Base-by-base conservation (phyloP, 352 stramenopile species). In the Phytophthora fragariaefolia region DNA sequence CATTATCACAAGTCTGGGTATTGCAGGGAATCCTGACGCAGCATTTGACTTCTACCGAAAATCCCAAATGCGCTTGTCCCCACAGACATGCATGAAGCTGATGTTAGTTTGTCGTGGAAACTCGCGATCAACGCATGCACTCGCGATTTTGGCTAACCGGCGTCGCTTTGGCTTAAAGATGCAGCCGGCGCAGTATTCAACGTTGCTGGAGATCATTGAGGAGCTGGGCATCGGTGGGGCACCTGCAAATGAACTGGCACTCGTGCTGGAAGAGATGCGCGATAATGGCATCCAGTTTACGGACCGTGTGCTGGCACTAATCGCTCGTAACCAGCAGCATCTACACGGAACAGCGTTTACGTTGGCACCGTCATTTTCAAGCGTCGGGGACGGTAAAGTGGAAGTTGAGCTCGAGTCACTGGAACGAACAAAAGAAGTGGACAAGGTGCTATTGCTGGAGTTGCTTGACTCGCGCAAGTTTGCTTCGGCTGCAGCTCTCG, bases 21-120 rank as follows among this genome's bases (percentile, higher is more conserved):
- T 73, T 27, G 65, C 82, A 9, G 56, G 63, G 6, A 56, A 69
- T 6, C 61, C 78, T 0, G 71, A 87, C 28, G 58, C 68, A 4
- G 79, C 82, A n/a, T 90, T 90, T 50, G 72, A 83, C n/a, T 89
- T 90, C 57, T 90, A 89, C 42, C 57, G 68, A 18, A 68, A 76
- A 45, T 73, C 82, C 8, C 58, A 75, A 36, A 79, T 77, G 4
- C 66, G 77, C n/a, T 72, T 90, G 55, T 74, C 68, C 2, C 36
- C 70, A 7, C 67, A 80, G 22, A 87, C 79, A 48, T 43, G 88
- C 18, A 62, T 84, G 59, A 73, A 75, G 42, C 58, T 90, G 24
- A 63, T 90, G 40, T 32, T 69, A n/a, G 76, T 85, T 17, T 90
- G 79, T 40, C 62, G 62, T 28, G 54, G 28, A 3, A 87, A 83